Base-by-base conservation (phyloP, 2,329 filamentous ascomycete species). In the Ophiocordyceps australis region DNA sequence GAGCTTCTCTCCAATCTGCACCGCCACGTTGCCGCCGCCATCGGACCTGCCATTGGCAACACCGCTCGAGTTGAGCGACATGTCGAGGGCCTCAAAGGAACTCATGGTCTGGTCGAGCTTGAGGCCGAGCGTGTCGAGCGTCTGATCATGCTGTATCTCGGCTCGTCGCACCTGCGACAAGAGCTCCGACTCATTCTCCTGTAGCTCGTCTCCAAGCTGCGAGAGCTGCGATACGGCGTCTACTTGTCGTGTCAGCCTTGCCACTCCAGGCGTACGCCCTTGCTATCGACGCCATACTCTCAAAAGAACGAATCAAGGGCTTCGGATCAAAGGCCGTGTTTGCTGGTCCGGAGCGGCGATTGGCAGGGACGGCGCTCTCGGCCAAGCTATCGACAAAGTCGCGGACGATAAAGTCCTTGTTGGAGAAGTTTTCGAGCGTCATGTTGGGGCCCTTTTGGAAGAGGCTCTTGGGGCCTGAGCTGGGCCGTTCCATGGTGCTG, bases 301-400 rank as follows among this genome's bases (percentile, higher is more conserved):
- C 89, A 48, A 98, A 98, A 2, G 82, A 85, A 31, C 89, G 74
- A 41, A 98, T 98, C 39, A 98, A 61, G 17, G 89, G 91, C 53
- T 98, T 98, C 1, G 89, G 83, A 43, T 98, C 89, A 54, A 98
- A 98, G 5, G 62, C 56, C 30, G 63, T 54, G 33, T 64, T 62
- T 44, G 57, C 59, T 35, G 67, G 63, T 7, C 68, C 73, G 10
- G 85, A 94, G 31, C 80, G 76, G 28, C 89, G 79, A 42, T 74
- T 79, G 14, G 65, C 60, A n/a, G 80, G 74, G 19, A 82, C 67
- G 14, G 82, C 79, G 38, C 64, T 78, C 35, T 95, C 85, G 26
- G 86, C 89, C 30, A 98, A 72, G 26, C 75, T 71, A 48, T 98
- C 91, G 40, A 98, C 75, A 47, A 98, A 98, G 55, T 98, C 89